Percentiles rank a stretch among this genome's conserved stretches.
Conservation (phyloP, 1,284 basidiomycete species). For the Inonotus hispidus region DNA sequence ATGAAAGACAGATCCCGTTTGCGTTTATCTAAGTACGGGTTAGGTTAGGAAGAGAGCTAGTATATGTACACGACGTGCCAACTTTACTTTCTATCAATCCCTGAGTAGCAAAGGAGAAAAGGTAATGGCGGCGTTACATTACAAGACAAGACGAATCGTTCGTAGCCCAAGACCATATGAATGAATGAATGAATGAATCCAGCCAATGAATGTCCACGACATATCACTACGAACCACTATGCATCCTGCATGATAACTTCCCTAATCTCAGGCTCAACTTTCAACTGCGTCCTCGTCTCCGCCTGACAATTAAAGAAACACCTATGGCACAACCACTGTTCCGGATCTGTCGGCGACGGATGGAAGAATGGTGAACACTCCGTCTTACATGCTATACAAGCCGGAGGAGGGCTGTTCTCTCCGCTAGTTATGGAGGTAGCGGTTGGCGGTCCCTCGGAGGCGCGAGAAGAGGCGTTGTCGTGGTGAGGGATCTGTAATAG, state of each 20-base stretch:
- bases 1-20: too few species aligned
- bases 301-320: constrained; percentile 38
- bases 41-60: too few species aligned
- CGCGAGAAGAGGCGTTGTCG: constrained; percentile 16
- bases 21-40: too few species aligned
- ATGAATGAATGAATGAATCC: too few species aligned
- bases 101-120: too few species aligned
- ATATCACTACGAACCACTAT: not conserved
- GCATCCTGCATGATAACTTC: constrained; percentile 21
- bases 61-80: too few species aligned
- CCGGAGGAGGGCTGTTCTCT: constrained; percentile 8
- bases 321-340: constrained; percentile 48
- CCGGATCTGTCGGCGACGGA: constrained; percentile 22
- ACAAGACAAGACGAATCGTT: too few species aligned
- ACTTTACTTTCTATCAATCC: too few species aligned
- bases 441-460: constrained; percentile 15
- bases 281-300: constrained; percentile 15
- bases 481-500: constrained; percentile 37
- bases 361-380: constrained; percentile 38
- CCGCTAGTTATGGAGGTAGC: not conserved
- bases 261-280: constrained; percentile 18
- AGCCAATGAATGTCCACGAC: too few species aligned
- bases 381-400: constrained; percentile 33
- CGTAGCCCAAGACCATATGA: too few species aligned
- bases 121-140: too few species aligned